phyloP scores from a whole-genome alignment of 208 protist genomes.

The Crithidia mellificae region DNA sequence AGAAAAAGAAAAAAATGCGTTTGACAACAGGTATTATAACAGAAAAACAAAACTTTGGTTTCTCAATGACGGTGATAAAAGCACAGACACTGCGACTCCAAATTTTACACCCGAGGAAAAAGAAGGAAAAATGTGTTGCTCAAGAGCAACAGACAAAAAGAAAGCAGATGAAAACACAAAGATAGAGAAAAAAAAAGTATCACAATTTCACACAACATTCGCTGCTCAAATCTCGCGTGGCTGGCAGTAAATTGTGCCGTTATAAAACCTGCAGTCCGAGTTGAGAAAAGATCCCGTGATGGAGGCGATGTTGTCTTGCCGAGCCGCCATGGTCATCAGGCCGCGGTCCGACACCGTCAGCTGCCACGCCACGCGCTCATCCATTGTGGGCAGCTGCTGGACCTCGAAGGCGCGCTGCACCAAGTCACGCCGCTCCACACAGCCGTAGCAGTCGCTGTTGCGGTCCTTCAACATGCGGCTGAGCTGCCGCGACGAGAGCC shows the following conservation, averaged over 20 bases:
- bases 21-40: too few species aligned
- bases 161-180: not conserved
- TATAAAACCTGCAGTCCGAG: conserved; percentile 22
- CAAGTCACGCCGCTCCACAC: conserved; percentile 49
- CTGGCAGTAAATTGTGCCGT: conserved; percentile 29
- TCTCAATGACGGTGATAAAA: too few species aligned
- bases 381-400: conserved; percentile 32
- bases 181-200: not conserved
- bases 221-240: conserved; percentile 3
- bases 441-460: conserved; percentile 41
- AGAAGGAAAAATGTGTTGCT: too few species aligned
- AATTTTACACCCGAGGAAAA: too few species aligned
- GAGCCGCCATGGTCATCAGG: conserved; percentile 16
- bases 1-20: too few species aligned
- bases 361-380: conserved; percentile 48
- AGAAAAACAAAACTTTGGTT: too few species aligned
- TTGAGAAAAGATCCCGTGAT: conserved; percentile 26
- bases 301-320: conserved; percentile 23
- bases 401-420: conserved; percentile 40
- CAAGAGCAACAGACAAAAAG: too few species aligned
- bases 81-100: too few species aligned
- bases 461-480: conserved; percentile 43
- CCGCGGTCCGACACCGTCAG: conserved; percentile 38
- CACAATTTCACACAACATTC: not conserved
- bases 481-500: conserved; percentile 34